phyloP scores from a whole-genome alignment of 352 stramenopile genomes.

The Phytophthora aleatoria region DNA sequence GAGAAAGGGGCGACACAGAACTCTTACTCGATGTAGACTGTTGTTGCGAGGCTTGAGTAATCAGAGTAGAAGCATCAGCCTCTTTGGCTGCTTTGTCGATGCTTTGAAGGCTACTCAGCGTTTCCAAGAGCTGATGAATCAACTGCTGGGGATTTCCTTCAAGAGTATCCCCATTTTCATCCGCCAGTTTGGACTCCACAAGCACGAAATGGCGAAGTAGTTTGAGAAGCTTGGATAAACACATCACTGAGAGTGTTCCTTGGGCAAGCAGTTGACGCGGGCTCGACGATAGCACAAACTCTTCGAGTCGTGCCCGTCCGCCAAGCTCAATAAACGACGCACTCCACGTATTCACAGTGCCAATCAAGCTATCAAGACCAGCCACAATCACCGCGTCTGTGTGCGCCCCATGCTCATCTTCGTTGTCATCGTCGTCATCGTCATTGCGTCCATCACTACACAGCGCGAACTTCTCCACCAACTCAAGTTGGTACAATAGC shows the following conservation, averaged over 20 bases:
- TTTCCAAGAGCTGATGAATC: conserved; percentile 51
- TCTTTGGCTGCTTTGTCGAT: conserved; percentile 24
- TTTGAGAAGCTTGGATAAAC: conserved; percentile 71
- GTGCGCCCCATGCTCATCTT: conserved; percentile 4
- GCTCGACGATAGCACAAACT: conserved; percentile 54
- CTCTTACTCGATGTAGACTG: conserved; percentile 10
- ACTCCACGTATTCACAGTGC: conserved; percentile 56
- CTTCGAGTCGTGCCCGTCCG: conserved; percentile 55
- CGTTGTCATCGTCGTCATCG: conserved; percentile 31
- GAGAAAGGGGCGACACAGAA: conserved; percentile 22
- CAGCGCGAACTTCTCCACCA: conserved; percentile 66
- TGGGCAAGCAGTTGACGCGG: conserved; percentile 41
- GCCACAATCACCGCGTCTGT: conserved; percentile 1
- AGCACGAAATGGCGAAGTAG: conserved; percentile 74
- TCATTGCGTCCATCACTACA: conserved; percentile 35
- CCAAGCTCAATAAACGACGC: conserved; percentile 73
- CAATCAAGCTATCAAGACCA: conserved; percentile 38
- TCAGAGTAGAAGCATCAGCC: not conserved
- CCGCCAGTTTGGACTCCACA: conserved; percentile 44
- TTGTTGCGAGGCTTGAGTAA: not conserved
- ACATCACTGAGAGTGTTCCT: conserved; percentile 64
- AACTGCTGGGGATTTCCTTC: conserved; percentile 36
- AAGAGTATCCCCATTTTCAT: conserved; percentile 32
- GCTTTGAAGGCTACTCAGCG: conserved; percentile 40
- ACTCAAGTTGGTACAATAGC: conserved; percentile 69